A percentile compares a stretch with the other conserved stretches of the same genome.
These are phyloP conservation scores for Curvularia spicifera DNA, from an alignment of 2,329 filamentous ascomycete genomes.

Conservation along the genomic window DNA sequence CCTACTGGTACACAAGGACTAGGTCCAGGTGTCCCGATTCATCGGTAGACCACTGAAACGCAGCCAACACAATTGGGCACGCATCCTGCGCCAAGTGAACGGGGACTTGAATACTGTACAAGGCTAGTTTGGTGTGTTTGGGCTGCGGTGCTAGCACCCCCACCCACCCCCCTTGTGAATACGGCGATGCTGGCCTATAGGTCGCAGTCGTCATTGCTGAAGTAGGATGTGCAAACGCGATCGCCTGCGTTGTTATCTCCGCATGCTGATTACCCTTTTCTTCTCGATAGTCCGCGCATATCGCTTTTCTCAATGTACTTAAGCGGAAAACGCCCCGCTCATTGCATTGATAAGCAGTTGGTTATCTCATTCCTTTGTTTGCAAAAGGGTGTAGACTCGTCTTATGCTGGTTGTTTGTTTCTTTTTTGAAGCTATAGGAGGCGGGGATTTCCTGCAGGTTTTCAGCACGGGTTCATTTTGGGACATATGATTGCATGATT, in stretches of 20 bases:
- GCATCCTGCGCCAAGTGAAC: slow-evolving; percentile 24
- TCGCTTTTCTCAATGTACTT: slow-evolving; percentile 17
- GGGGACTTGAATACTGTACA: slow-evolving; percentile 44
- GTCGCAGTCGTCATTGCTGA: slow-evolving; percentile 10
- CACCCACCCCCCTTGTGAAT: slow-evolving; percentile 26
- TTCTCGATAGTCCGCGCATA: slow-evolving; percentile 14
- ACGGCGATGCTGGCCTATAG: slow-evolving; percentile 14
- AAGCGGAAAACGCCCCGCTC: slow-evolving; percentile 19
- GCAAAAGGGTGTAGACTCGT: background rate
- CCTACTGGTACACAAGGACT: background rate
- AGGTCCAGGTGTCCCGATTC: slow-evolving; percentile 3
- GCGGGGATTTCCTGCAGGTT: background rate
- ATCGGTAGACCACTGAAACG: slow-evolving; percentile 12
- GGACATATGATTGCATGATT: background rate
- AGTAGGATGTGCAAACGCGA: slow-evolving; percentile 7
- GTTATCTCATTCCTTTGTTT: background rate
- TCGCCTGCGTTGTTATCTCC: slow-evolving; percentile 10
- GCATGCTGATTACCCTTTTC: slow-evolving; percentile 18
- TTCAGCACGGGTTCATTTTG: background rate
- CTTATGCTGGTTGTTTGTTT: background rate
- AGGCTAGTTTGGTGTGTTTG: slow-evolving; percentile 38
- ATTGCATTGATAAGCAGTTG: slow-evolving; percentile 19
- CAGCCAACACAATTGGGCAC: slow-evolving; percentile 13
- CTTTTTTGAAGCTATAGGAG: background rate
- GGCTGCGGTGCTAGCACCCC: slow-evolving; percentile 27